Evolutionary conservation across 805 yeast species (phyloP), one percentile per base, ranked within the genome.

Genomic region (Wickerhamiella musiphila): DNA sequence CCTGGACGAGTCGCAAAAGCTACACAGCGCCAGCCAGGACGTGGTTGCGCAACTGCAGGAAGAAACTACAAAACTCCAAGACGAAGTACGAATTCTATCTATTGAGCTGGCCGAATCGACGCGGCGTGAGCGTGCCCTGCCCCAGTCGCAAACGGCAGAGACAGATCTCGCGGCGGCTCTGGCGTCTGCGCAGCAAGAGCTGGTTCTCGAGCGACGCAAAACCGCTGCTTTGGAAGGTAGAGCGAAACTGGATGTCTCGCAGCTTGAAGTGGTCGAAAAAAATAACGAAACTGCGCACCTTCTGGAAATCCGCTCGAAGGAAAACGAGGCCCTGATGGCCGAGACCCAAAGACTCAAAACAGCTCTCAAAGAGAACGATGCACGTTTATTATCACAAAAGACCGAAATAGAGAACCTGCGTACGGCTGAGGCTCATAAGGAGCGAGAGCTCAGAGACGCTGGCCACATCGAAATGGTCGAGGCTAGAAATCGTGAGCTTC

Each of bases 91-190:
- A 11, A 40, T 51, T n/a, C 48, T 55, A 12, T 47, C 57, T 2
- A 39, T 47, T 16, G 60, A 56, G 36, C 48, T 55, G 16, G 56
- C 56, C 9, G 60, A 55, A 35, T 39, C 57, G 4, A 40, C 51
- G 12, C 52, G 58, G 14, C 52, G 60, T 6, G 60, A 55, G 37
- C 47, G 48, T 19, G 43, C 42, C 6, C 43, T 54, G 5, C 33
- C 42, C n/a, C 22, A 33, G 6, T 18, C 23, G 3, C 28, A 19
- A 18, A 18, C 23, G 5, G 25, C 35, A 9, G 18, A 24, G 21
- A 26, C 35, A 2, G 29, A 29, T 11, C 15, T 26, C 5, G 36
- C 43, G 0, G 40, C 38, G 9, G 43, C 39, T 18, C 32, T 53
- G 7, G 49, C 54, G 6, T 28, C 32, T 14, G 40, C 49, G 12